Evolutionary conservation across 2,329 filamentous ascomycete genomes (phyloP).

Genomic region (Cercospora zeae-maydis): DNA sequence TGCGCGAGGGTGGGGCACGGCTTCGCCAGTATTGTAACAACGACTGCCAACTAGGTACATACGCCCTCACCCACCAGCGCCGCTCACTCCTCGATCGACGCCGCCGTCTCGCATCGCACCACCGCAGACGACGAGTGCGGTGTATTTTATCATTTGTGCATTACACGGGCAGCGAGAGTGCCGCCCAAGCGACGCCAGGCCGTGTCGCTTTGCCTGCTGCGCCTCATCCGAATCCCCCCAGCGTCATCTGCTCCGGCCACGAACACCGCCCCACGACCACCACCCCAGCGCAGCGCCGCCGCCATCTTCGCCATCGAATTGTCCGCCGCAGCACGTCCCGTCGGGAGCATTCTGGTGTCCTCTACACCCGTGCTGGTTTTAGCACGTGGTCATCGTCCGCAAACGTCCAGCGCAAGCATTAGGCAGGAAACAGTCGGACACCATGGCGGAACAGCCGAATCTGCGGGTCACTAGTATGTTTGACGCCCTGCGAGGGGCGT

Average conservation of each 20-base stretch:
- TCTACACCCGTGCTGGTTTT: background rate
- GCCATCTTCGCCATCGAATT: background rate
- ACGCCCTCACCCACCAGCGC: background rate
- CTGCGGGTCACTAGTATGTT: slow-evolving; percentile 84
- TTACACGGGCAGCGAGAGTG: background rate
- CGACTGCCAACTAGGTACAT: background rate
- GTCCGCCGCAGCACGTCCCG: background rate
- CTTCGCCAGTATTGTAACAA: background rate
- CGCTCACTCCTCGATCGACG: background rate
- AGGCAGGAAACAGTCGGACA: background rate
- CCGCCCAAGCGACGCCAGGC: background rate
- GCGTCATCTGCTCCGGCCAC: background rate
- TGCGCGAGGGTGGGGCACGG: background rate
- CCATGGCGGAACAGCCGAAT: slow-evolving; percentile 58
- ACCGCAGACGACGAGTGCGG: background rate
- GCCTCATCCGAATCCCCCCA: background rate
- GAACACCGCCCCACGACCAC: background rate
- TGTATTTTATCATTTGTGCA: background rate
- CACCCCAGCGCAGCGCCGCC: background rate
- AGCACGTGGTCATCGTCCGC: background rate
- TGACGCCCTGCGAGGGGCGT: background rate
- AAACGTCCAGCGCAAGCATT: background rate
- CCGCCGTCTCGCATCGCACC: background rate
- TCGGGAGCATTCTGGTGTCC: background rate
- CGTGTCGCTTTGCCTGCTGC: background rate